Percentiles rank a stretch among this genome's conserved stretches.
phyloP scores from a whole-genome alignment of 139 green algal species.

The Yamagishiella unicocca region DNA sequence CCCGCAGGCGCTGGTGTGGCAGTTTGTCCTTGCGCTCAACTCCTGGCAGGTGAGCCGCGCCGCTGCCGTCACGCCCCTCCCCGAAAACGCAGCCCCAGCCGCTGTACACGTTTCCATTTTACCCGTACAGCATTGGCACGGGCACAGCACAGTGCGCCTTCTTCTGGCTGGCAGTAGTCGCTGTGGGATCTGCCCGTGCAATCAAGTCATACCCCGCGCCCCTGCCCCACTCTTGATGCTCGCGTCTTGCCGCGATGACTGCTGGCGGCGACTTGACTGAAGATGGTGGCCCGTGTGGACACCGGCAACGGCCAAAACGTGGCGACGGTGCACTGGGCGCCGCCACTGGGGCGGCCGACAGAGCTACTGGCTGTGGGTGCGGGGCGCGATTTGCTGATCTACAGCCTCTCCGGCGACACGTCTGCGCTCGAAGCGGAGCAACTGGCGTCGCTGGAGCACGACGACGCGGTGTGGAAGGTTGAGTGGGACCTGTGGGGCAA shows the following conservation, averaged over 20 bases:
- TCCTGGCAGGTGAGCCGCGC: constrained; percentile 55
- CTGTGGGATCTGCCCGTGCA: no score
- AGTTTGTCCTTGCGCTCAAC: constrained; percentile 54
- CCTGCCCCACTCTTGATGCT: no score
- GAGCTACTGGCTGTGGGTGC: constrained; percentile 58
- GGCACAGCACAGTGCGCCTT: no score
- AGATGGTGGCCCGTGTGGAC: not conserved
- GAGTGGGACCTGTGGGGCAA: constrained; percentile 65
- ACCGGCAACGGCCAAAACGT: constrained; percentile 8
- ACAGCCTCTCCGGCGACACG: constrained; percentile 47
- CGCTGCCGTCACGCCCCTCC: not conserved
- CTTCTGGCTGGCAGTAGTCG: no score
- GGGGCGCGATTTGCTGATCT: constrained; percentile 53
- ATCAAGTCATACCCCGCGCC: no score
- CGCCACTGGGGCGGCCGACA: constrained; percentile 49
- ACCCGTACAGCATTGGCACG: no score
- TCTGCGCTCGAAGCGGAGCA: not conserved
- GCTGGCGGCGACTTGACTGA: no score
- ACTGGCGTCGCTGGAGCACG: constrained; percentile 35
- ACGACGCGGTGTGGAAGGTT: constrained; percentile 51
- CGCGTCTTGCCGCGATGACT: no score
- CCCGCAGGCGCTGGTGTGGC: constrained; percentile 52
- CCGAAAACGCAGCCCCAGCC: no score
- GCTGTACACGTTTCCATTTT: no score
- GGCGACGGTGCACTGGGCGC: constrained; percentile 57